Evolutionary conservation across 164 flowering plant species (phyloP).

Genomic region (Chimonanthus salicifolius): DNA sequence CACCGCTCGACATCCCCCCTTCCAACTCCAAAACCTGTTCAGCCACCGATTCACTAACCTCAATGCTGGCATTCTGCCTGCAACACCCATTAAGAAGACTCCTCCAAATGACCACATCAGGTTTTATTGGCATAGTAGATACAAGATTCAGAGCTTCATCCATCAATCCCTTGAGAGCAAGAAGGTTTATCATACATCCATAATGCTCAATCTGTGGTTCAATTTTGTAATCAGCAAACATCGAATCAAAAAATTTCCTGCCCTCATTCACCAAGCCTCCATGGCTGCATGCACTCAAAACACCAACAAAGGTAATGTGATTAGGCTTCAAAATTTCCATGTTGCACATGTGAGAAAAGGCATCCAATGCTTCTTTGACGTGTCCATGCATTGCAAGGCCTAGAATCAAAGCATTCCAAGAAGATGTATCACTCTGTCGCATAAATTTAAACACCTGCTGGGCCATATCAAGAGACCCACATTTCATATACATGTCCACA

Average conservation of each 20-base stretch:
- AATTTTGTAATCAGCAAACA: constrained; percentile 35
- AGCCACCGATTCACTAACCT: constrained; percentile 57
- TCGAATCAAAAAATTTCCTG: constrained; percentile 18
- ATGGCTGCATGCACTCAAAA: constrained; percentile 27
- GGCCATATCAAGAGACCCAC: constrained; percentile 58
- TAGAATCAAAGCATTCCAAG: constrained; percentile 67
- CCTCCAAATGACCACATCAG: constrained; percentile 80
- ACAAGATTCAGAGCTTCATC: constrained; percentile 58
- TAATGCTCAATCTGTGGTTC: constrained; percentile 70
- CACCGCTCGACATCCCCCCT: constrained; percentile 43
- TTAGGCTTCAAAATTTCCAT: constrained; percentile 28
- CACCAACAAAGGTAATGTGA: constrained; percentile 21
- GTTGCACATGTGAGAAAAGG: constrained; percentile 41
- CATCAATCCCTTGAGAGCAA: constrained; percentile 58
- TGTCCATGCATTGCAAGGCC: constrained; percentile 71
- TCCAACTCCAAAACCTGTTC: constrained; percentile 36
- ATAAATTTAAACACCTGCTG: constrained; percentile 48
- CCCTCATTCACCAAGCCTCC: constrained; percentile 25
- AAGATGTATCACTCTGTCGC: constrained; percentile 42
- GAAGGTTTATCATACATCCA: constrained; percentile 74
- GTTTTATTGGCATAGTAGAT: constrained; percentile 61
- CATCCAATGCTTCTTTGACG: constrained; percentile 39
- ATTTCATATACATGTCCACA: constrained; percentile 72
- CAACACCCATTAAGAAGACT: constrained; percentile 70
- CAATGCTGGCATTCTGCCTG: constrained; percentile 45